These are phyloP conservation scores for Myrica gale DNA, from an alignment of 306 rosid species.

Conservation along the genomic window DNA sequence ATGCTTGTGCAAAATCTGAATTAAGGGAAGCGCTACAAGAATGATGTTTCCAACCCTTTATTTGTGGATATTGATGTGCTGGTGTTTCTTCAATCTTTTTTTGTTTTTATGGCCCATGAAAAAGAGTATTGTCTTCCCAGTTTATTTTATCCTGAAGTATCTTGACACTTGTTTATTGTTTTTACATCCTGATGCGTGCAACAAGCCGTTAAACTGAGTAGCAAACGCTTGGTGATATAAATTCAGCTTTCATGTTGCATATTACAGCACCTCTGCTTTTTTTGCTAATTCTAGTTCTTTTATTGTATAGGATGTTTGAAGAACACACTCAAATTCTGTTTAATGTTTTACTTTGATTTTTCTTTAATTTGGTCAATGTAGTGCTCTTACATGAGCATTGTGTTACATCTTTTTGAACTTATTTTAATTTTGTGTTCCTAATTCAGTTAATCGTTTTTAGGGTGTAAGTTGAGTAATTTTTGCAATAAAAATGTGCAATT, in stretches of 20 bases:
- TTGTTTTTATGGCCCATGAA: background rate
- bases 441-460: background rate
- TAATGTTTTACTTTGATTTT: background rate
- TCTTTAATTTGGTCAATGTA: background rate
- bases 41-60: background rate
- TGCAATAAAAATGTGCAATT: slow-evolving; percentile 18
- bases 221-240: background rate
- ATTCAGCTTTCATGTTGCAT: background rate
- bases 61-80: background rate
- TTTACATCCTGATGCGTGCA: background rate
- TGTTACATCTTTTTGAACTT: background rate
- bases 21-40: background rate
- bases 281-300: background rate
- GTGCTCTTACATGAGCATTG: slow-evolving; percentile 1
- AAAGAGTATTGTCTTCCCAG: background rate
- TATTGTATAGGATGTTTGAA: background rate
- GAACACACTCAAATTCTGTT: background rate
- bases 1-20: background rate
- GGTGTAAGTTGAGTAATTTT: background rate
- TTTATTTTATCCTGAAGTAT: background rate
- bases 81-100: background rate
- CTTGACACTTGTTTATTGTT: background rate
- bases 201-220: background rate
- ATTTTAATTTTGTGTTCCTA: slow-evolving; percentile 1
- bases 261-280: background rate